Evolutionary conservation across 257 asterid species (phyloP).

Genomic region (Coffea eugenioides): DNA sequence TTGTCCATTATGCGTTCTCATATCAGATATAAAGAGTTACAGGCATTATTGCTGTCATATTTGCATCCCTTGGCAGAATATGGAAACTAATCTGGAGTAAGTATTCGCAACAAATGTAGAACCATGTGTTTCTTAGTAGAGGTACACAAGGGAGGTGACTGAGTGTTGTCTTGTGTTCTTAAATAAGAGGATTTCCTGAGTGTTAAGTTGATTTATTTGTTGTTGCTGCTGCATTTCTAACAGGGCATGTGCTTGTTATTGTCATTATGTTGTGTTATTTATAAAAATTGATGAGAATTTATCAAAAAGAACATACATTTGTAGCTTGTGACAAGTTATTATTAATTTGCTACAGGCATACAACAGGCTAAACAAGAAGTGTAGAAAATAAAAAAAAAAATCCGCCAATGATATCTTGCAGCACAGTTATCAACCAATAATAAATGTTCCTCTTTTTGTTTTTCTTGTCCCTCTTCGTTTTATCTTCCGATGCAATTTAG

Average conservation of each 20-base stretch:
- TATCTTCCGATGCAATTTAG: background rate
- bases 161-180: background rate
- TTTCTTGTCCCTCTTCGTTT: background rate
- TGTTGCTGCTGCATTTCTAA: too few relatives aligned
- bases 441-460: background rate
- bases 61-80: background rate
- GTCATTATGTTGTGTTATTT: background rate
- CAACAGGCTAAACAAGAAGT: background rate
- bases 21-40: background rate
- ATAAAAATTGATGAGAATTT: background rate
- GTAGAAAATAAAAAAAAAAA: background rate
- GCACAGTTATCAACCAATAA: background rate
- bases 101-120: background rate
- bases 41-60: background rate
- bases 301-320: background rate
- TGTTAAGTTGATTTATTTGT: background rate
- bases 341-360: background rate
- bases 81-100: background rate
- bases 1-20: background rate
- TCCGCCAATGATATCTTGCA: background rate
- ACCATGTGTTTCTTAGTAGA: background rate
- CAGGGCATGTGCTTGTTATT: background rate
- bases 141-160: background rate
- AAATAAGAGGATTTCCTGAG: background rate
- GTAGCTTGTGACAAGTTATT: background rate